phyloP scores from a whole-genome alignment of 306 rosid genomes.

The Psophocarpus tetragonolobus region DNA sequence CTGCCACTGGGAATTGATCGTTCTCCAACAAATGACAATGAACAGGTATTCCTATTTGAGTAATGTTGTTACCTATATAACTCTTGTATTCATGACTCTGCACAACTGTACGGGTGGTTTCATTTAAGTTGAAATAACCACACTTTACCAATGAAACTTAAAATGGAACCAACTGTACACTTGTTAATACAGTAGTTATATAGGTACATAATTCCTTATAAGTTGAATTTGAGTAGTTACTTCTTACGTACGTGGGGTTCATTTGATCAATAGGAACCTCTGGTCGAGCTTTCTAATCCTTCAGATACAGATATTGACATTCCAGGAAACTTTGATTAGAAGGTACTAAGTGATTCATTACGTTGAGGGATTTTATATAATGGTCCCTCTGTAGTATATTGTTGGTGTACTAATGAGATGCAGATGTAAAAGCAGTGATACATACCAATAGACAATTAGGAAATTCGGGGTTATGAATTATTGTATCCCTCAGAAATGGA shows the following conservation, averaged over 20 bases:
- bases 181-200: slow-evolving; percentile 1
- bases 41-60: slow-evolving; percentile 60
- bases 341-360: slow-evolving; percentile 51
- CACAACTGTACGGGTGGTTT: neutral
- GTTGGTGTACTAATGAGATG: slow-evolving; percentile 40
- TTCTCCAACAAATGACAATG: slow-evolving; percentile 66
- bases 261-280: slow-evolving; percentile 66
- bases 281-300: slow-evolving; percentile 79
- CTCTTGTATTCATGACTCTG: slow-evolving; percentile 21
- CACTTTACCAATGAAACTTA: slow-evolving; percentile 6
- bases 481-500: slow-evolving; percentile 30
- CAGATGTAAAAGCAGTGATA: slow-evolving; percentile 45
- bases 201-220: neutral
- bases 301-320: slow-evolving; percentile 79
- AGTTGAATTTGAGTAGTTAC: slow-evolving; percentile 21
- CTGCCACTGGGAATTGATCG: slow-evolving; percentile 52
- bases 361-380: slow-evolving; percentile 27
- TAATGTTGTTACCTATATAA: neutral
- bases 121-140: slow-evolving; percentile 15
- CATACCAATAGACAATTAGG: slow-evolving; percentile 32
- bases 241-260: slow-evolving; percentile 32
- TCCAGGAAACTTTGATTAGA: slow-evolving; percentile 81
- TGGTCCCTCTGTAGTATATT: slow-evolving; percentile 28
- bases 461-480: slow-evolving; percentile 24
- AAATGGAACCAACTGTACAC: slow-evolving; percentile 5